phyloP scores from a whole-genome alignment of 164 flowering plant species.

The Sedum album region DNA sequence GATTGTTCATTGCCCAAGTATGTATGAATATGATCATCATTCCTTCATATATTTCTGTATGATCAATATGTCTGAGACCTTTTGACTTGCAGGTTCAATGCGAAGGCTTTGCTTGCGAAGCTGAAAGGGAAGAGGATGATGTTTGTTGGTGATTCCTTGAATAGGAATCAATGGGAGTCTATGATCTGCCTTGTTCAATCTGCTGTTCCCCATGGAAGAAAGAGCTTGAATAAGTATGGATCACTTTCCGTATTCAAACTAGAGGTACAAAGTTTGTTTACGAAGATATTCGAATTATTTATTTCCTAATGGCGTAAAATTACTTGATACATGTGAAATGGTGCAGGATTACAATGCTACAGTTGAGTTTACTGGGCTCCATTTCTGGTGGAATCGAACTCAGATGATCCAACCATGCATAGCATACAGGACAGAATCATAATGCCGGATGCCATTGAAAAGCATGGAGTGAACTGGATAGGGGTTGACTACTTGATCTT shows the following conservation, averaged over 20 bases:
- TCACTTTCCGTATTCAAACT: slow-evolving; percentile 68
- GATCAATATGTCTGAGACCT: background rate
- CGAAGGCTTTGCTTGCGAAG: slow-evolving; percentile 65
- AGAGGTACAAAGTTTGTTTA: slow-evolving; percentile 33
- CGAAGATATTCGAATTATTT: too few relatives aligned
- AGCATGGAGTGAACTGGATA: slow-evolving; percentile 78
- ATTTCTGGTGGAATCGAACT: slow-evolving; percentile 86
- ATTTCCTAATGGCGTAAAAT: background rate
- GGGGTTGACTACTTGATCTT: slow-evolving; percentile 72
- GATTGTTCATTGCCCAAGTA: slow-evolving; percentile 73
- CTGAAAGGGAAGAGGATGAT: slow-evolving; percentile 79
- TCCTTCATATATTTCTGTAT: background rate
- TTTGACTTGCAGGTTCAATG: slow-evolving; percentile 40
- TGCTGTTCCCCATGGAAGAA: slow-evolving; percentile 55
- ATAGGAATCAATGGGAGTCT: slow-evolving; percentile 97
- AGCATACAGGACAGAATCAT: slow-evolving; percentile 76
- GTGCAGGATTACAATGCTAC: slow-evolving; percentile 78
- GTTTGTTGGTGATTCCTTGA: slow-evolving; percentile 97
- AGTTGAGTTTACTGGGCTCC: slow-evolving; percentile 99
- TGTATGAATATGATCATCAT: background rate
- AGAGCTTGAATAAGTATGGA: slow-evolving; percentile 62
- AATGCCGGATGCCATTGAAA: slow-evolving; percentile 74
- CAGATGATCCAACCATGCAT: slow-evolving; percentile 86
- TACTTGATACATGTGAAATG: background rate
- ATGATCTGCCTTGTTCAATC: slow-evolving; percentile 93